Percentiles rank a stretch among this genome's conserved stretches.
Conservation (phyloP, 331 rosid genomes). For the Telfairia occidentalis region DNA sequence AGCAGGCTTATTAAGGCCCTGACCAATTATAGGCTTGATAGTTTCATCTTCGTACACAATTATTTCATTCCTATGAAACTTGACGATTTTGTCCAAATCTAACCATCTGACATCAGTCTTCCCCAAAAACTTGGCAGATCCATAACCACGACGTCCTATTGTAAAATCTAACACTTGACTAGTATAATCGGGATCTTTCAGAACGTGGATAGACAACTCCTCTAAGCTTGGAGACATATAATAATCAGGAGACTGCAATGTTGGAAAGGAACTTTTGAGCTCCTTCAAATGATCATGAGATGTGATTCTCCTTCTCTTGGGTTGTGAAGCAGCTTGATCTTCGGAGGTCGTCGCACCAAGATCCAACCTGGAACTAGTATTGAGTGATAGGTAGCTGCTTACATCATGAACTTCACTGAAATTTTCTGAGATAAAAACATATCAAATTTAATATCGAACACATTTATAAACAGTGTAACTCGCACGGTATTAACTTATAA, state of each 20-base stretch:
- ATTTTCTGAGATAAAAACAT: slow-evolving; percentile 16
- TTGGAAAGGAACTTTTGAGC: slow-evolving; percentile 36
- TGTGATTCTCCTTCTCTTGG: slow-evolving; percentile 42
- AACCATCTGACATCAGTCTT: slow-evolving; percentile 64
- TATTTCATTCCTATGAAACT: slow-evolving; percentile 56
- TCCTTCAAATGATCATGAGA: slow-evolving; percentile 20
- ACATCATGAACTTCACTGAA: slow-evolving; percentile 11
- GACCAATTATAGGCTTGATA: slow-evolving; percentile 60
- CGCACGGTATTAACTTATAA: background rate
- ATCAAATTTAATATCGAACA: background rate
- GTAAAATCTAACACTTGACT: slow-evolving; percentile 54
- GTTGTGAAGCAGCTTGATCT: slow-evolving; percentile 17
- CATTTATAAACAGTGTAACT: background rate
- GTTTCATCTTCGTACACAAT: slow-evolving; percentile 60
- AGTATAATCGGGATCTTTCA: slow-evolving; percentile 55
- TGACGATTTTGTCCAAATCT: slow-evolving; percentile 45
- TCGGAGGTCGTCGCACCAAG: slow-evolving; percentile 28
- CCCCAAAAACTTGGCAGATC: slow-evolving; percentile 50
- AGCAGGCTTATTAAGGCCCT: slow-evolving; percentile 82
- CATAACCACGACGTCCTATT: slow-evolving; percentile 69
- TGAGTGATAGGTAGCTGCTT: slow-evolving; percentile 11
- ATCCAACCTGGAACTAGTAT: slow-evolving; percentile 24
- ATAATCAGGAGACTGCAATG: slow-evolving; percentile 36
- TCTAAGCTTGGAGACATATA: slow-evolving; percentile 45
- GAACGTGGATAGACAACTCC: slow-evolving; percentile 41